These are phyloP conservation scores for Przewalskia tangutica DNA, from an alignment of 257 asterid species.

Conservation along the genomic window DNA sequence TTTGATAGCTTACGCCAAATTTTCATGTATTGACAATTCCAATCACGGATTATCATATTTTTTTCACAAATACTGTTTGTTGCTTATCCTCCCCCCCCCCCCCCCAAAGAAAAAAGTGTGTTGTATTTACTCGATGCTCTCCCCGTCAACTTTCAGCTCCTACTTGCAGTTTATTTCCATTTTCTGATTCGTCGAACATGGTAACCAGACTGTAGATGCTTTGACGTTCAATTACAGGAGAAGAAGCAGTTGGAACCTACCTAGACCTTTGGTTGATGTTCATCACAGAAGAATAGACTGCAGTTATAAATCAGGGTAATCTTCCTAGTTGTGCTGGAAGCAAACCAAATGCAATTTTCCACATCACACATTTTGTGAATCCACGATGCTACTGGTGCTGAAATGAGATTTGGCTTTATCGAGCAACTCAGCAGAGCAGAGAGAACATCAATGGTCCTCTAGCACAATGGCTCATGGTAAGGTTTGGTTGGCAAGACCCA, in stretches of 20 bases:
- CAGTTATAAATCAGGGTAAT: background rate
- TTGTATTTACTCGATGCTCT: background rate
- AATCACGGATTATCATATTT: background rate
- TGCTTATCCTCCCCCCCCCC: background rate
- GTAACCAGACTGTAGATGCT: background rate
- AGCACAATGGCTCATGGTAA: conserved; percentile 39
- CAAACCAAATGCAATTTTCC: background rate
- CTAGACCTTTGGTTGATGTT: background rate
- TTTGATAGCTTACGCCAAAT: background rate
- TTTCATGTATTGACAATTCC: background rate
- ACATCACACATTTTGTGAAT: background rate
- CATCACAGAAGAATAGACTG: background rate
- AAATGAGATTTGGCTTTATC: background rate
- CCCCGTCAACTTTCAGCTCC: background rate
- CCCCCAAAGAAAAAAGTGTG: background rate
- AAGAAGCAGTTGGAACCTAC: background rate
- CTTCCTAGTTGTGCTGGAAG: background rate
- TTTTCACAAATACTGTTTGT: background rate
- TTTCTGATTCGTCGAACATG: background rate
- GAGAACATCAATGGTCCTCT: conserved; percentile 1
- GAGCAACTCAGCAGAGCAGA: conserved; percentile 2
- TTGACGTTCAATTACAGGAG: background rate
- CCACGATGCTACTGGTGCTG: background rate
- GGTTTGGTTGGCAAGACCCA: conserved; percentile 73
- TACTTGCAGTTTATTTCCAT: background rate